phyloP scores from a whole-genome alignment of 192 early-diverging fungal genomes.

The Gonapodya prolifera region DNA sequence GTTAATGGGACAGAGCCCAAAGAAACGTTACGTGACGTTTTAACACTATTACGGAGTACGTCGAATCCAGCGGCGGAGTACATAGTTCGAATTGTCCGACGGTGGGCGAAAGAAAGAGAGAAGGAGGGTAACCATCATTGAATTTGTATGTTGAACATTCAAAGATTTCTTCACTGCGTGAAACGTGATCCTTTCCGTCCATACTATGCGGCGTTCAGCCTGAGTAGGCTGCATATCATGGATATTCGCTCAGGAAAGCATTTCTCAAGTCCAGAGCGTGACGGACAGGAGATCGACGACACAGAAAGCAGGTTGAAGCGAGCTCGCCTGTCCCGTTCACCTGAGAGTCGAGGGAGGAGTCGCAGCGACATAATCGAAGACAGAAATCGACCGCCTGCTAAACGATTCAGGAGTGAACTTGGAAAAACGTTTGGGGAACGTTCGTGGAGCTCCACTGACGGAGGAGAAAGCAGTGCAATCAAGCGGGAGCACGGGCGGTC shows the following conservation, averaged over 20 bases:
- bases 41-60: constrained; percentile 37
- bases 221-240: neutral
- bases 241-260: neutral
- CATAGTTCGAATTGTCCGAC: constrained; percentile 44
- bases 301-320: neutral
- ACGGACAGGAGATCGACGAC: neutral
- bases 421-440: no score
- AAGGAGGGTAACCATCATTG: neutral
- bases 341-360: neutral
- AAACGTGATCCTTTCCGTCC: neutral
- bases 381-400: neutral
- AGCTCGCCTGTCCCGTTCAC: neutral
- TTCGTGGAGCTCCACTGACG: no score
- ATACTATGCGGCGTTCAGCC: neutral
- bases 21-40: constrained; percentile 35
- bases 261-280: neutral
- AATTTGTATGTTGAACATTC: constrained; percentile 2
- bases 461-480: no score
- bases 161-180: neutral
- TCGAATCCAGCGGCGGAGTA: constrained; percentile 51
- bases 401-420: neutral
- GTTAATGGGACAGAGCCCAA: constrained; percentile 32
- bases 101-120: constrained; percentile 21
- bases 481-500: no score
- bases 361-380: neutral